Evolutionary conservation across 2,329 filamentous ascomycete species (phyloP), one percentile per base, ranked within the genome.

Genomic region (Fusarium sp.): DNA sequence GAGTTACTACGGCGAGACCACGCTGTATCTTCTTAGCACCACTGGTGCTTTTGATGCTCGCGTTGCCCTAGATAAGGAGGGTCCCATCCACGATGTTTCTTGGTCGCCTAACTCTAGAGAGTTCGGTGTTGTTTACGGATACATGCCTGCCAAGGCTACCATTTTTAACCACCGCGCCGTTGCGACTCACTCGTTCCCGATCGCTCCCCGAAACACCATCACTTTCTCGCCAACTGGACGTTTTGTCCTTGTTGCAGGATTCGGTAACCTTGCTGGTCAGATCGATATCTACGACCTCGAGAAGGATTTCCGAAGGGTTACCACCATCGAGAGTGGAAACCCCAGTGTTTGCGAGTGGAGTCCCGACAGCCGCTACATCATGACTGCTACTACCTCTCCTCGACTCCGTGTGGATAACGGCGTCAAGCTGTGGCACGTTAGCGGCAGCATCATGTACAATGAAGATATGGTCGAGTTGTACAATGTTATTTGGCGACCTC

Each of bases 1-100:
- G 89, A 98, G 93, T 82, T 99, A 99, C 84, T 99, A 99, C 75
- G 96, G 96, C 78, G 96, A 99, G 84, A 98, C 96, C 12, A 98
- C 93, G 70, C 90, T 99, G 78, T 98, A 98, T 83, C 88, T 99
- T 73, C 88, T 99, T 69, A 97, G 93, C 80, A 92, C 94, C 69
- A 97, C 92, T 77, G 95, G 94, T 68, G 90, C 91, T 49, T 97
- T 98, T 76, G 96, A 99, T 81, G 96, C 95, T 62, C 90, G 96
- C 74, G 91, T 99, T 73, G 89, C 92, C 69, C 86, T 98, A 53
- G 96, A 99, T 82, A 98, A 98, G 84, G 95, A 98, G 79, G 96
- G 96, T 0, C 96, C 96, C 7, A 98, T 98, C 75, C 95, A 98
- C 80, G 96, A 99, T 78, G 95, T 99, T 45, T 89, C 92, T n/a